These are phyloP conservation scores for Penicillium ochrochloron DNA, from an alignment of 495 filamentous ascomycete genomes.

Conservation along the genomic window DNA sequence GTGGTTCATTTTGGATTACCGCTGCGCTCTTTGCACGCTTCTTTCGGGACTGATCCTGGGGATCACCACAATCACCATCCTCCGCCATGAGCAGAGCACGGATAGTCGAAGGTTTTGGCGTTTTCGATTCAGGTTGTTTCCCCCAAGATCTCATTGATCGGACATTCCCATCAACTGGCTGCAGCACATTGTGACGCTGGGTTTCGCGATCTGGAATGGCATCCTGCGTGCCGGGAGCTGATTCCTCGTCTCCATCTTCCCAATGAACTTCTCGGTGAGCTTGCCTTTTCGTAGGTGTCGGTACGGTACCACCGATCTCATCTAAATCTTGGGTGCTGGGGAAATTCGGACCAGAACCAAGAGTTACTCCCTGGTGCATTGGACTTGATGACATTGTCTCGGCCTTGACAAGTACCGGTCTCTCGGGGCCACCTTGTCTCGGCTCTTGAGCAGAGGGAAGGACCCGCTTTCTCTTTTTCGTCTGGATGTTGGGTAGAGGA, in stretches of 20 bases:
- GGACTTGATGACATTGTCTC: slow-evolving; percentile 42
- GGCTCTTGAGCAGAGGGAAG: slow-evolving; percentile 1
- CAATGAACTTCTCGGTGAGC: slow-evolving; percentile 16
- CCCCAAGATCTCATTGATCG: slow-evolving; percentile 6
- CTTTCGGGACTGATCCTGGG: slow-evolving; percentile 2
- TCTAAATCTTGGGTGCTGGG: slow-evolving; percentile 72
- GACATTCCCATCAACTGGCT: slow-evolving; percentile 31
- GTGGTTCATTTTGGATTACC: background rate
- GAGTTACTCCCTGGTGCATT: slow-evolving; percentile 35
- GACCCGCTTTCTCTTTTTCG: slow-evolving; percentile 32
- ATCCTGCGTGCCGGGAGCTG: background rate
- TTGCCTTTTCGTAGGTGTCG: slow-evolving; percentile 67
- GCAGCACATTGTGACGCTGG: slow-evolving; percentile 24
- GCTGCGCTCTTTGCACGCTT: background rate
- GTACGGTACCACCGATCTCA: slow-evolving; percentile 62
- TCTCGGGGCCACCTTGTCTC: slow-evolving; percentile 11
- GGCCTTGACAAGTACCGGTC: slow-evolving; percentile 36
- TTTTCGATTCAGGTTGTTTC: slow-evolving; percentile 16
- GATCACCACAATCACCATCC: slow-evolving; percentile 42
- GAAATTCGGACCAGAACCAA: slow-evolving; percentile 15
- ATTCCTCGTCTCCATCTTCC: slow-evolving; percentile 9
- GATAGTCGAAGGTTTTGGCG: slow-evolving; percentile 17
- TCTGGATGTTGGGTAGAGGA: slow-evolving; percentile 37
- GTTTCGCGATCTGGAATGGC: background rate
- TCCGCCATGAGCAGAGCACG: slow-evolving; percentile 44